Conservation (phyloP, 2,329 filamentous ascomycete species). For the Fusarium sp. region DNA sequence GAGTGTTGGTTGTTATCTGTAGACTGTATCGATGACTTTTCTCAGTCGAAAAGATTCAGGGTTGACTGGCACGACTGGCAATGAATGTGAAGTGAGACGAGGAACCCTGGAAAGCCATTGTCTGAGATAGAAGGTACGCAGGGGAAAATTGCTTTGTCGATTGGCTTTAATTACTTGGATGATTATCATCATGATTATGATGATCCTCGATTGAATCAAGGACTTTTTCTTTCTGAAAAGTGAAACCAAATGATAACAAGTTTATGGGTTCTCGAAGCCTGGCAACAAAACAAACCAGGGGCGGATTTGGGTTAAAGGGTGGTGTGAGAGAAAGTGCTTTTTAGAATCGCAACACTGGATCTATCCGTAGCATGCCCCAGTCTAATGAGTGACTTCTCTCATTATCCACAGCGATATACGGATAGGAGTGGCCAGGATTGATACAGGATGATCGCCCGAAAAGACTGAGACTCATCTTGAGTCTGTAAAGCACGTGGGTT, state of each 20-base stretch:
- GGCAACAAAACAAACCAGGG: conserved; percentile 27
- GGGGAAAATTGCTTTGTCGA: conserved; percentile 1
- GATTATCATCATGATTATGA: conserved; percentile 7
- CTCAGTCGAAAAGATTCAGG: conserved; percentile 1
- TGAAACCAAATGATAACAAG: conserved; percentile 28
- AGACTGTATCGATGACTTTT: conserved; percentile 1
- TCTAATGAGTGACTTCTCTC: conserved; percentile 3
- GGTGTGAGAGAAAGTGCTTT: conserved; percentile 13
- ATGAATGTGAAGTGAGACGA: neutral
- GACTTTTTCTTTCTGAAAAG: neutral
- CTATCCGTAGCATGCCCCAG: conserved; percentile 35
- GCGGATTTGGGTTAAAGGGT: conserved; percentile 21
- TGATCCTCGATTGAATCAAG: conserved; percentile 9
- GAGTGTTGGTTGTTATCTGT: neutral
- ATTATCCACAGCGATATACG: conserved; percentile 14
- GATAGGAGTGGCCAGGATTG: conserved; percentile 8
- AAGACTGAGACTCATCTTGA: conserved; percentile 2
- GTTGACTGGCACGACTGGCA: neutral
- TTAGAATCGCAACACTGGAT: conserved; percentile 22
- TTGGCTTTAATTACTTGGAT: conserved; percentile 14
- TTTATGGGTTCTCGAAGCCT: neutral
- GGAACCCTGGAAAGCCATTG: conserved; percentile 7
- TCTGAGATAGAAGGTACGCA: neutral
- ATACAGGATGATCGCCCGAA: conserved; percentile 11
- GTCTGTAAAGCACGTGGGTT: conserved; percentile 5